Base-by-base conservation (phyloP, 2,329 filamentous ascomycete genomes). In the Botrytis pseudocinerea region DNA sequence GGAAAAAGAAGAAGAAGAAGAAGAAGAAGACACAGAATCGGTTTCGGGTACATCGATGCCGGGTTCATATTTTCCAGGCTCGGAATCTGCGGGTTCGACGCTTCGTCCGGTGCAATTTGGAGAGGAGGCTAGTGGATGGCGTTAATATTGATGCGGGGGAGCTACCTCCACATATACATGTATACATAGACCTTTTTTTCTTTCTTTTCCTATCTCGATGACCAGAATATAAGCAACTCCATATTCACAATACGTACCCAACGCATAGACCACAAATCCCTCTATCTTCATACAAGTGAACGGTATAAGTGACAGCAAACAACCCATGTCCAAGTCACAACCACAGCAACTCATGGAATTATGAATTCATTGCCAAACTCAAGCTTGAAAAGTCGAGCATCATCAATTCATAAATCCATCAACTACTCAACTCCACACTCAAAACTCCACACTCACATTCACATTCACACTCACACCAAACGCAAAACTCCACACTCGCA, bases 71-170 rank as follows among this genome's bases (percentile, higher is more conserved):
- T 2, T 4, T 1, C 14, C 0, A 2, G 25, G 25, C 12, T n/a
- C 48, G 48, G 48, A 54, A 14, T 54, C 10, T 16, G n/a, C 12
- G 48, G 51, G n/a, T 28, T 44, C 42, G 4, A 16, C 12, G 2
- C 42, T 44, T 44, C 12, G 14, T 44, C 42, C 42, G 2, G 42
- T 44, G 12, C 12, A 44, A 16, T 44, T 14, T 2, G 18, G 20
- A 22, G 4, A 35, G 9, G 8, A 28, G 3, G 1, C 14, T 9
- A 28, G 0, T 6, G 0, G 8, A 32, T 32, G 18, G 28, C 1
- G 8, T 59, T 20, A n/a, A 20, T 32, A 16, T 10, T 32, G 8
- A 35, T 2, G 4, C 5, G 28, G 22, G 1, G 20, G 28, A 59
- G 16, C 8, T 32, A 2, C 28, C 32, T 61, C 25, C 59, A 25